A percentile compares a stretch with the other conserved stretches of the same genome.
Conservation (phyloP, 306 rosid genomes). For the Purshia tridentata region DNA sequence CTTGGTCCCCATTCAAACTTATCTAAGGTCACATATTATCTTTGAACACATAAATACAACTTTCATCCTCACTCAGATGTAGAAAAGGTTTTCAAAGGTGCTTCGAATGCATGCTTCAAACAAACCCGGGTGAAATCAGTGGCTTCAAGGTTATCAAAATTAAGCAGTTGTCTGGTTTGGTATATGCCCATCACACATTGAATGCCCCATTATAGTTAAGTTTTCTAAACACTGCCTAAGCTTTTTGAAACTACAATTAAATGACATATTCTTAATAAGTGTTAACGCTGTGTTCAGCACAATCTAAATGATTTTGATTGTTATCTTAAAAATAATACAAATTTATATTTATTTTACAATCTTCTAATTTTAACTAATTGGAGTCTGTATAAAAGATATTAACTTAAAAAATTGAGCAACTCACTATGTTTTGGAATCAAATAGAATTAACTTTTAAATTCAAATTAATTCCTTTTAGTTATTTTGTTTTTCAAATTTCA, state of each 20-base stretch:
- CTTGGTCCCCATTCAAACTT: neutral
- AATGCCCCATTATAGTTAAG: too few species aligned
- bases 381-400: neutral
- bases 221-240: neutral
- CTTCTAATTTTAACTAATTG: neutral
- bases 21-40: neutral
- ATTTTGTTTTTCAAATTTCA: too few species aligned
- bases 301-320: neutral
- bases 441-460: too few species aligned
- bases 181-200: neutral
- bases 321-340: neutral
- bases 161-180: neutral
- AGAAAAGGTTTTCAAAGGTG: constrained; percentile 3
- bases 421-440: too few species aligned
- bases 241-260: neutral
- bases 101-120: constrained; percentile 6
- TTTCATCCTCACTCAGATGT: neutral
- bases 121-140: neutral
- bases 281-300: too few species aligned
- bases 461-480: too few species aligned
- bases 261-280: neutral
- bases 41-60: neutral
- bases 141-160: neutral
- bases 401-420: neutral
- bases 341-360: neutral